A percentile compares a stretch with the other conserved stretches of the same genome.
Conservation (phyloP, 1,284 basidiomycete species). For the Ceratobasidium theobromae region DNA sequence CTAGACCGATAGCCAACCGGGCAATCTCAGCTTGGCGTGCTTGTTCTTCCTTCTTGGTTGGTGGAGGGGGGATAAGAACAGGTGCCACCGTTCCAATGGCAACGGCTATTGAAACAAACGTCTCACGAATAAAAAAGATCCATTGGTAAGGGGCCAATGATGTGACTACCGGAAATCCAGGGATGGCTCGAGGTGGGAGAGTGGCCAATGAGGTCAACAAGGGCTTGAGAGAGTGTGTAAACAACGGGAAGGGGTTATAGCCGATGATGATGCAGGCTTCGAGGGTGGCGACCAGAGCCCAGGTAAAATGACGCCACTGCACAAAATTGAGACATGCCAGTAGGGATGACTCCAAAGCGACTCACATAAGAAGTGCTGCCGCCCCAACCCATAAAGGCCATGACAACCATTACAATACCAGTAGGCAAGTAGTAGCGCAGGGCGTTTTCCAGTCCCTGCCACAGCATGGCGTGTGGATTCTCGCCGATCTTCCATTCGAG, state of each 20-base stretch:
- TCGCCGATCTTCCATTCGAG: conserved; percentile 65
- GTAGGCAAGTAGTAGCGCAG: conserved; percentile 74
- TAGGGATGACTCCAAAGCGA: conserved; percentile 39
- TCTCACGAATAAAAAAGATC: conserved; percentile 70
- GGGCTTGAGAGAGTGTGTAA: conserved; percentile 40
- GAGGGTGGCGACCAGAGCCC: conserved; percentile 55
- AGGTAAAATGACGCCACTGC: conserved; percentile 70
- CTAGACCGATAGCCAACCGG: conserved; percentile 5
- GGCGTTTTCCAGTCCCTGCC: conserved; percentile 64
- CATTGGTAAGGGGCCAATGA: conserved; percentile 66
- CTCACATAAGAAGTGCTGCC: conserved; percentile 68
- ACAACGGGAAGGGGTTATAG: conserved; percentile 40
- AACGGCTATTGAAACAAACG: conserved; percentile 70
- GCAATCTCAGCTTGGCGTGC: conserved; percentile 16
- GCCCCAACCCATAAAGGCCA: conserved; percentile 61
- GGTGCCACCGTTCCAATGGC: conserved; percentile 69
- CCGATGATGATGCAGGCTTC: conserved; percentile 66
- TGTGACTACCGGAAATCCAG: conserved; percentile 58
- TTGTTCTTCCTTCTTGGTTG: not conserved
- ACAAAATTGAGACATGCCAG: conserved; percentile 14
- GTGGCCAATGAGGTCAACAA: conserved; percentile 32
- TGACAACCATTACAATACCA: conserved; percentile 60
- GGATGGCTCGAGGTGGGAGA: conserved; percentile 41
- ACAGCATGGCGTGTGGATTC: conserved; percentile 69
- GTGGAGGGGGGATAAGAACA: conserved; percentile 53